Conservation (phyloP, 169 alveolate genomes). For the Besnoitia besnoiti region DNA sequence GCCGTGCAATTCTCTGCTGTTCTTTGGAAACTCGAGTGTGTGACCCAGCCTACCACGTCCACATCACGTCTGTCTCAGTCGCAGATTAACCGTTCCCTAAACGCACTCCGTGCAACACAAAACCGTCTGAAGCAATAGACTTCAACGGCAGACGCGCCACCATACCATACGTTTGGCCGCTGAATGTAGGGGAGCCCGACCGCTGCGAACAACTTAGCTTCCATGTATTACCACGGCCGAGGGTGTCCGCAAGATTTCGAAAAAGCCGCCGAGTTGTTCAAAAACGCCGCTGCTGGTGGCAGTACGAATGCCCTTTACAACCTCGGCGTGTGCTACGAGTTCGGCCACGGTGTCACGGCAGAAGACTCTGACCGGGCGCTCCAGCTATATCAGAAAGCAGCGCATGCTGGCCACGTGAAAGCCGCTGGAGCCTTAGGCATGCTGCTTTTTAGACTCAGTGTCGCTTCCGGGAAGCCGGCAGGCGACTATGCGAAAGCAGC, state of each 20-base stretch:
- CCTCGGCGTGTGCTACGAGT: slow-evolving; percentile 42
- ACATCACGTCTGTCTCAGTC: too few relatives aligned
- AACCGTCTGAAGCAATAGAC: too few relatives aligned
- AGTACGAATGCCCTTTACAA: neutral
- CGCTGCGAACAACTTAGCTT: slow-evolving; percentile 30
- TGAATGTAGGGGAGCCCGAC: slow-evolving; percentile 1
- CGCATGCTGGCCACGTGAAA: slow-evolving; percentile 38
- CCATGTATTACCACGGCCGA: slow-evolving; percentile 22
- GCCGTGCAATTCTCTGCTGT: too few relatives aligned
- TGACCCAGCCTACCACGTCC: too few relatives aligned
- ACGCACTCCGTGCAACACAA: too few relatives aligned
- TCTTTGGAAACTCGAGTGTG: too few relatives aligned
- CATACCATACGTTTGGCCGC: too few relatives aligned
- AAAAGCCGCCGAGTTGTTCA: slow-evolving; percentile 38
- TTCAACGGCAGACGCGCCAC: too few relatives aligned
- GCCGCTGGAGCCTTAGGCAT: slow-evolving; percentile 38
- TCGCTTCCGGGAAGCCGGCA: slow-evolving; percentile 32
- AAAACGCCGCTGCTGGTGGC: slow-evolving; percentile 16
- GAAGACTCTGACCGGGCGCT: slow-evolving; percentile 24
- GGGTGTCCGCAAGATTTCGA: slow-evolving; percentile 35
- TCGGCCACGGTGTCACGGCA: slow-evolving; percentile 32
- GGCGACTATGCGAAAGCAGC: slow-evolving; percentile 27
- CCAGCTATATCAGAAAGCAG: slow-evolving; percentile 21
- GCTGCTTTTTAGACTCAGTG: slow-evolving; percentile 23
- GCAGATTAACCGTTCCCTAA: too few relatives aligned